phyloP scores from a whole-genome alignment of 108 stramenopile species.

The Epipyxis sp. region DNA sequence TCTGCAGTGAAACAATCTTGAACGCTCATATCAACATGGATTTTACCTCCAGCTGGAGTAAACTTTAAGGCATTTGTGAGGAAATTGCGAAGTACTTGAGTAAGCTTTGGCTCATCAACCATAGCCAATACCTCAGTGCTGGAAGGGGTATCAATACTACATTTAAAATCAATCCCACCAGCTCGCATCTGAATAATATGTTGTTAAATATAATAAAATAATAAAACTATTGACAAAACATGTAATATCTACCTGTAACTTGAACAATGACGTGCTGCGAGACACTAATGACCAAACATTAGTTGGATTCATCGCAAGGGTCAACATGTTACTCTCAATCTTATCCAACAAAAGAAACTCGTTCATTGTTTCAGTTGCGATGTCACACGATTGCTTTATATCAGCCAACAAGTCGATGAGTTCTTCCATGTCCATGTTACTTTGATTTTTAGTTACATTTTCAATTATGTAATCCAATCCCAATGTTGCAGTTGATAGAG shows the following conservation, averaged over 20 bases:
- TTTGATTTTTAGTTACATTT: background rate
- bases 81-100: conserved; percentile 14
- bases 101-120: background rate
- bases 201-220: too few relatives aligned
- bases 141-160: too few relatives aligned
- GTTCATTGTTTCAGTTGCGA: background rate
- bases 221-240: too few relatives aligned
- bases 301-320: background rate
- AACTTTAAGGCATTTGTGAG: conserved; percentile 18
- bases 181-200: too few relatives aligned
- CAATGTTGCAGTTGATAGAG: background rate
- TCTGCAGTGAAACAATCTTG: too few relatives aligned
- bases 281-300: background rate
- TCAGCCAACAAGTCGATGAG: background rate
- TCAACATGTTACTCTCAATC: conserved; percentile 4
- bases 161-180: too few relatives aligned
- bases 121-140: background rate
- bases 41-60: background rate
- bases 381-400: background rate
- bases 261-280: background rate
- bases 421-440: too few relatives aligned
- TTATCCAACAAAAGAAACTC: conserved; percentile 1
- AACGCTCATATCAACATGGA: background rate
- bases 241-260: too few relatives aligned
- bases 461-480: background rate